Conservation (phyloP, 176 grass and related monocot genomes). For the Triticum timopheevii region DNA sequence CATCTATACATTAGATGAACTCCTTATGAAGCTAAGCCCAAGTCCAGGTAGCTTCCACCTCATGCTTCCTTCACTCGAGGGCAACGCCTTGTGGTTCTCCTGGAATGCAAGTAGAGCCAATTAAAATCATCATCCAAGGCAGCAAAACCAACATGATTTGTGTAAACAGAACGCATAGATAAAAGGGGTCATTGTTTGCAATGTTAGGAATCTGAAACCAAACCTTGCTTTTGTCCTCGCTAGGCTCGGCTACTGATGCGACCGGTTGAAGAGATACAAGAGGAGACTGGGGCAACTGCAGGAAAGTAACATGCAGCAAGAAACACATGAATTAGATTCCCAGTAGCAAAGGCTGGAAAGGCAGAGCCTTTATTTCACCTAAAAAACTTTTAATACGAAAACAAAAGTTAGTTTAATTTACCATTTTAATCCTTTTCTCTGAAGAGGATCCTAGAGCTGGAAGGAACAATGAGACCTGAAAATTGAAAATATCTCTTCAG, state of each 20-base stretch:
- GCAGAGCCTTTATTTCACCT: background rate
- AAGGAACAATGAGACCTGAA: slow-evolving; percentile 5
- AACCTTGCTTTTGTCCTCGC: background rate
- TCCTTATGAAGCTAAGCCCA: background rate
- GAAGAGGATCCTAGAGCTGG: background rate
- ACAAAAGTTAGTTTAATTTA: background rate
- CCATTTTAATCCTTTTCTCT: slow-evolving; percentile 1
- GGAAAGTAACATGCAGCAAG: background rate
- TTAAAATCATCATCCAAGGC: background rate
- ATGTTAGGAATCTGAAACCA: background rate
- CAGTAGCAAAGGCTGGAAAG: background rate
- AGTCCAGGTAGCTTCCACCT: background rate
- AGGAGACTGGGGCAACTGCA: background rate
- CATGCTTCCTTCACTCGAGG: background rate
- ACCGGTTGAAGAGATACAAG: background rate
- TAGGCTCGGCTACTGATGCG: background rate
- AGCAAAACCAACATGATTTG: background rate
- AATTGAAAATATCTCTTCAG: slow-evolving; percentile 11
- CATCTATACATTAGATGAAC: background rate
- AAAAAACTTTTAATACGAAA: background rate
- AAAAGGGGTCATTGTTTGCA: background rate
- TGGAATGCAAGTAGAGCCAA: background rate
- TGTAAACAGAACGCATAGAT: background rate
- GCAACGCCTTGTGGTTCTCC: background rate
- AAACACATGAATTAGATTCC: background rate